Percentiles rank a stretch among this genome's conserved stretches.
Conservation (phyloP, 73 alveolate genomes). For the Tetrahymena malaccensis region DNA sequence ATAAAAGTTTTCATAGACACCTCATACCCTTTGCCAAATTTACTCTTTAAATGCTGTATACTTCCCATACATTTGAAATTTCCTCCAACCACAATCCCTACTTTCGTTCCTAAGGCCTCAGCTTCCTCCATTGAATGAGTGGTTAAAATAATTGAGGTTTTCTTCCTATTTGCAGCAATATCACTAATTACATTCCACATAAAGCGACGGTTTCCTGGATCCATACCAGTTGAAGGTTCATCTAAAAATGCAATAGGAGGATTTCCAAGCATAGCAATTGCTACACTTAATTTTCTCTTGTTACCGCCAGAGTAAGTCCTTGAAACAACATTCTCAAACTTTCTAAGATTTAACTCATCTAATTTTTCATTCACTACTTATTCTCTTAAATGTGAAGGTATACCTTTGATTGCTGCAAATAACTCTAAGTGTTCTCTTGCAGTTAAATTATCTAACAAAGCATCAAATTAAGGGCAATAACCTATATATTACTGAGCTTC, state of each 20-base stretch:
- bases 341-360: background rate
- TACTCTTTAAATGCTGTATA: slow-evolving; percentile 41
- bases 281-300: slow-evolving; percentile 64
- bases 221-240: slow-evolving; percentile 79
- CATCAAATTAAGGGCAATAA: slow-evolving; percentile 72
- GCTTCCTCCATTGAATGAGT: slow-evolving; percentile 55
- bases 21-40: slow-evolving; percentile 65
- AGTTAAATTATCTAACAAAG: slow-evolving; percentile 58
- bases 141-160: slow-evolving; percentile 39
- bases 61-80: slow-evolving; percentile 59
- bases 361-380: slow-evolving; percentile 1
- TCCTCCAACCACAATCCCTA: slow-evolving; percentile 69
- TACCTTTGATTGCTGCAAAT: slow-evolving; percentile 57
- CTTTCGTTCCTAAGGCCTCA: slow-evolving; percentile 66
- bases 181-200: slow-evolving; percentile 77
- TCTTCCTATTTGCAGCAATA: slow-evolving; percentile 67
- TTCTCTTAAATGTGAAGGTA: background rate
- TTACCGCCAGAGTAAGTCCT: slow-evolving; percentile 56
- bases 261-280: slow-evolving; percentile 58
- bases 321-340: slow-evolving; percentile 1
- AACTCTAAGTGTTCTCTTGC: slow-evolving; percentile 60
- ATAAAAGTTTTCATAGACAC: slow-evolving; percentile 13
- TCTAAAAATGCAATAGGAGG: slow-evolving; percentile 53
- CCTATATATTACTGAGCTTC: slow-evolving; percentile 45
- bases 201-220: slow-evolving; percentile 48